phyloP scores from a whole-genome alignment of 2,329 filamentous ascomycete species.

The Aurifilum marmelostoma region DNA sequence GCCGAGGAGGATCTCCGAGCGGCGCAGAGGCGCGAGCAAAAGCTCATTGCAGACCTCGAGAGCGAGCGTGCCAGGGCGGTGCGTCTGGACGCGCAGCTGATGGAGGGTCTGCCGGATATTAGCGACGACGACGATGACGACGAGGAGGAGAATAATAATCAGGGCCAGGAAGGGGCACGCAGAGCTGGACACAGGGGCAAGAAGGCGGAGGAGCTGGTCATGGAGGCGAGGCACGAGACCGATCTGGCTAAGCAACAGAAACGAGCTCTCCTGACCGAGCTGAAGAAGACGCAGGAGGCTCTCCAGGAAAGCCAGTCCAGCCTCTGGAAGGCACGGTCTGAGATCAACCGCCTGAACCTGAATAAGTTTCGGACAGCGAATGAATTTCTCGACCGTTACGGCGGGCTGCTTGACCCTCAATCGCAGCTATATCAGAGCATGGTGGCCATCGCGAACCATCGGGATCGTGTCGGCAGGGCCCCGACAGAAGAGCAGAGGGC shows the following conservation, averaged over 20 bases:
- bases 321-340: slow-evolving; percentile 5
- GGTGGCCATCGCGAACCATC: not conserved
- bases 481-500: not conserved
- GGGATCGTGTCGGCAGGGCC: not conserved
- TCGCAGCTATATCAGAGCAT: slow-evolving; percentile 1
- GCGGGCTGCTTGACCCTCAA: not conserved
- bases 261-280: not conserved
- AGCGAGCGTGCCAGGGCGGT: not conserved
- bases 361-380: not conserved
- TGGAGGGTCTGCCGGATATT: slow-evolving; percentile 5
- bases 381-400: slow-evolving; percentile 1
- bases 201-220: not conserved
- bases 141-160: not conserved
- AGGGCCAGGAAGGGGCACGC: not conserved
- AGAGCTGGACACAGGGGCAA: not conserved
- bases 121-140: not conserved
- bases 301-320: not conserved
- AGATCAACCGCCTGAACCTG: slow-evolving; percentile 5
- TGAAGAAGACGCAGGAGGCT: slow-evolving; percentile 1
- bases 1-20: not conserved
- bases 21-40: not conserved
- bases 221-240: not conserved
- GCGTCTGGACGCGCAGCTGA: slow-evolving; percentile 8
- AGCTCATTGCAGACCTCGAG: slow-evolving; percentile 8
- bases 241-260: not conserved